Conservation (phyloP, 768 basidiomycete genomes). For the Nevesoporus exiguus region DNA sequence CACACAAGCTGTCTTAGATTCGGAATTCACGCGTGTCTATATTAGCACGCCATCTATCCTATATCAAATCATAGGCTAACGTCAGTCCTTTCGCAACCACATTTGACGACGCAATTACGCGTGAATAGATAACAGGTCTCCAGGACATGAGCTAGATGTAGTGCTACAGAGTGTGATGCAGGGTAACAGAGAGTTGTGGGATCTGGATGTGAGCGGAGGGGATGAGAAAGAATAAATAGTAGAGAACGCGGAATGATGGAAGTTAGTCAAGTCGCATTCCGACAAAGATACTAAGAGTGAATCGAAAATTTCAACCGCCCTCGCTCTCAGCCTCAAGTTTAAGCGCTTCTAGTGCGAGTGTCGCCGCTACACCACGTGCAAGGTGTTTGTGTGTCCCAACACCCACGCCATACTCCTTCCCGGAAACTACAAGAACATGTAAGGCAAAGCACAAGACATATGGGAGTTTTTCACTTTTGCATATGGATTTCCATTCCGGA, state of each 20-base stretch:
- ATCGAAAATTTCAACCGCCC: slow-evolving; percentile 8
- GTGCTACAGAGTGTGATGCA: slow-evolving; percentile 8
- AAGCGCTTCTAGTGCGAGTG: slow-evolving; percentile 36
- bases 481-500: slow-evolving; percentile 53
- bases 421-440: slow-evolving; percentile 42
- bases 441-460: slow-evolving; percentile 10
- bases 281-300: not conserved
- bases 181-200: not conserved
- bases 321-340: slow-evolving; percentile 20
- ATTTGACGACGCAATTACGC: slow-evolving; percentile 1
- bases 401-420: slow-evolving; percentile 46
- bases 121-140: slow-evolving; percentile 13
- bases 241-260: not conserved
- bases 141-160: slow-evolving; percentile 1
- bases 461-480: slow-evolving; percentile 47
- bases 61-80: not conserved
- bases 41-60: slow-evolving; percentile 10
- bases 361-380: slow-evolving; percentile 43
- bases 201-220: not conserved
- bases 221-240: slow-evolving; percentile 8
- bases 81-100: slow-evolving; percentile 7
- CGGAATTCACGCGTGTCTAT: slow-evolving; percentile 2
- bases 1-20: slow-evolving; percentile 7
- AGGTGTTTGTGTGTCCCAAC: slow-evolving; percentile 49
- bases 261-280: not conserved